Evolutionary conservation across 345 rosid genomes (phyloP).

Genomic region (Carallia pectinifolia): DNA sequence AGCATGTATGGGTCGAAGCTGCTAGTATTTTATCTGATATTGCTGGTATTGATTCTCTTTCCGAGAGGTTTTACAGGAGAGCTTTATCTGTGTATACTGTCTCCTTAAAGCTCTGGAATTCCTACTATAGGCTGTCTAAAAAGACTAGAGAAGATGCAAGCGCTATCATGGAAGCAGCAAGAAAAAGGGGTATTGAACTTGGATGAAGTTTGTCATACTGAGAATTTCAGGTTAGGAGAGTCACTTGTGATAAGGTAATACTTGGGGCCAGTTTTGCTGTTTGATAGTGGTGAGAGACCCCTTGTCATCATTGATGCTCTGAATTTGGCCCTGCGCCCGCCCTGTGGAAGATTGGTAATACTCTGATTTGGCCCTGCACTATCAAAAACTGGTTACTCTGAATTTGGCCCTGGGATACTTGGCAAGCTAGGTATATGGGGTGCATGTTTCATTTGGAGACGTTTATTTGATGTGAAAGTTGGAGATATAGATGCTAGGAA

Average conservation of each 20-base stretch:
- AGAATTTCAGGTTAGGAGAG: constrained; percentile 15
- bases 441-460: background rate
- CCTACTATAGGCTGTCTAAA: constrained; percentile 25
- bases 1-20: constrained; percentile 73
- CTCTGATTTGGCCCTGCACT: too few species aligned
- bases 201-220: constrained; percentile 17
- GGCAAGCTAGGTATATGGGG: too few species aligned
- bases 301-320: constrained; percentile 1
- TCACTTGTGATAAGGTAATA: background rate
- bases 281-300: background rate
- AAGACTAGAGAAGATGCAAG: constrained; percentile 33
- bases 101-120: constrained; percentile 65
- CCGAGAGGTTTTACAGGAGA: constrained; percentile 57
- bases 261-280: constrained; percentile 17
- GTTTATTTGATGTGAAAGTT: constrained; percentile 10
- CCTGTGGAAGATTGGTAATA: too few species aligned
- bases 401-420: too few species aligned
- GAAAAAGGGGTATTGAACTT: constrained; percentile 56
- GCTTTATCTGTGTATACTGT: constrained; percentile 68
- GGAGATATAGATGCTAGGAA: constrained; percentile 14
- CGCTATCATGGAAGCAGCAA: constrained; percentile 49
- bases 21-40: constrained; percentile 46
- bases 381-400: too few species aligned
- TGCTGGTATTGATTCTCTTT: constrained; percentile 32
- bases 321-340: background rate